Evolutionary conservation across 306 rosid genomes (phyloP), one percentile per base, ranked within the genome.

Genomic region (Pyrus bretschneideri): DNA sequence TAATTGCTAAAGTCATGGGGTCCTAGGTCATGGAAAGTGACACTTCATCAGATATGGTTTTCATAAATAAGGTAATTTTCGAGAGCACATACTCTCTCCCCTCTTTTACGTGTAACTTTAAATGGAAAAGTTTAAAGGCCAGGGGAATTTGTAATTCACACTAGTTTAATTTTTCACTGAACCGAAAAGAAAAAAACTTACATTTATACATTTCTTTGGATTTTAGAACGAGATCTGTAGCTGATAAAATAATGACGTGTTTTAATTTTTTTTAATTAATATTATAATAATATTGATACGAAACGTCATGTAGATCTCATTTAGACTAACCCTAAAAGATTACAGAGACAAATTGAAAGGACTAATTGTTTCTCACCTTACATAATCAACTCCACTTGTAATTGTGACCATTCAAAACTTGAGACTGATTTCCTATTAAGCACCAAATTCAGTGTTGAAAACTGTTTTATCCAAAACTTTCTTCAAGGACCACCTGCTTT

Each of bases 401-500:
- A 30, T 46, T 77, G 59, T 72, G 44, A 45, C 78, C 67, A 9
- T 33, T 65, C 23, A 71, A 33, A 79, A 77, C 55, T 15, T 51
- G 8, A 15, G 55, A 51, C 21, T 51, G 55, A 49, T 49, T 49
- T 15, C 54, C 21, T 14, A 58, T 73, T 67, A 35, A 6, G 73
- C 69, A 80, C 80, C 71, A 70, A 76, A 63, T 69, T 69, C 71
- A 59, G 76, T 76, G 76, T 67, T 75, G 73, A 72, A 83, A 21
- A 45, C 76, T 71, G 76, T 69, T 77, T 74, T 71, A 51, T 85
- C 73, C 64, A 51, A 42, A 23, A 83, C 73, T 63, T 61, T 78
- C 49, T 61, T 78, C 49, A 30, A 44, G 87, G 82, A 71, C 88
- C 90, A 83, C 67, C 25, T 70, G 69, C 83, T 87, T 42, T 81